Base-by-base conservation (phyloP, 1,284 basidiomycete genomes). In the Pisolithus thermaeus region DNA sequence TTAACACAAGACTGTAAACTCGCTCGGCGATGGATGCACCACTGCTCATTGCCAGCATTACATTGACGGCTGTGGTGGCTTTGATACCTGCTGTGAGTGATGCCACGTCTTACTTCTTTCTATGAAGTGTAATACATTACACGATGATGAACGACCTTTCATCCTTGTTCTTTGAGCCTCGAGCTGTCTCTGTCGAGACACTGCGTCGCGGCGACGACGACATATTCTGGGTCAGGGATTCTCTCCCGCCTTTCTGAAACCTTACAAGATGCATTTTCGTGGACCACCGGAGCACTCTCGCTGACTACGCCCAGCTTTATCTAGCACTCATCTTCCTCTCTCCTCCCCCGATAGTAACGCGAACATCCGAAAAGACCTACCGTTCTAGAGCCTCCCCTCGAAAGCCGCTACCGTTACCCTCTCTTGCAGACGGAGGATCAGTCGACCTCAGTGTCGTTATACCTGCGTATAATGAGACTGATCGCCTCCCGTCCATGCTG, bases 161-260 rank as follows among this genome's bases (percentile, higher is more conserved):
- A 90, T 90, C 87, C 87, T 90, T 90, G 87, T 90, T 90, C 87
- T 89, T 85, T 74, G 87, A 90, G 82, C 73, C 65, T 62, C 70
- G 81, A 83, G 87, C 74, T 65, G 55, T 68, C 65, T 64, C 60
- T 14, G 11, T 59, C 47, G 54, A 59, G 70, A 56, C 65, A 68
- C 61, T 58, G 78, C 84, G 86, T 79, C 74, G 72, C 66, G 71
- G 71, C 75, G 68, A 77, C 58, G 87, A 87, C 81, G 87, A 89
- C 54, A 73, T 58, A 55, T 47, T 54, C 58, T 63, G 73, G 81
- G 79, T 77, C 74, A 65, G 72, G 74, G 70, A 62, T 53, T 55
- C 55, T 62, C 65, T 68, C 62, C 66, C 57, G 57, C 54, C 69
- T 74, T 70, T 55, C 62, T 60, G 56, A 60, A 46, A n/a, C 47